Base-by-base conservation (phyloP, 2,329 filamentous ascomycete genomes). In the Diaporthe australafricana region DNA sequence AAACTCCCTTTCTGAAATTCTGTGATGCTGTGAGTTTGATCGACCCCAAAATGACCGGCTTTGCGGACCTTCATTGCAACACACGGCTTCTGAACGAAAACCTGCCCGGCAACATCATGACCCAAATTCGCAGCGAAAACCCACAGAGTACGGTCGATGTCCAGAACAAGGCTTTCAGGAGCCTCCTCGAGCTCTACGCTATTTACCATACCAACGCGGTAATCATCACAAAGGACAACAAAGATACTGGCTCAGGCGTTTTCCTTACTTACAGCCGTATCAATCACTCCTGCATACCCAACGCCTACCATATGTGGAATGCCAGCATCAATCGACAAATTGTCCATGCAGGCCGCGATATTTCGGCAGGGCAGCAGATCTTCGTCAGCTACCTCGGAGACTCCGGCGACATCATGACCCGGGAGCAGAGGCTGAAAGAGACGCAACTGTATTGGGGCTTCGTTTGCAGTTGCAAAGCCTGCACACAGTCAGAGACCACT, bases 241-340 rank as follows among this genome's bases (percentile, higher is more conserved):
- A 63, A 30, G 40, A 70, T 20, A 11, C 27, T 5, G 40, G 53
- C 42, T 47, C 32, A 38, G 69, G 47, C 20, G 35, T 70, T 5
- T 70, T 66, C n/a, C 50, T 25, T 1, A 17, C 12, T 12, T 66
- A 27, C n/a, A 50, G 56, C 11, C 76, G 76, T 0, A 72, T 81
- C 63, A 81, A 81, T 16, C 79, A 80, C 52, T 76, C 77, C 9
- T 81, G 78, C 70, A 56, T 52, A 1, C 73, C 73, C 5, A 80
- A 80, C 57, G 75, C 77, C 1, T 75, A 77, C 52, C 72, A 75
- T 20, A 70, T 62, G 3, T 80, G 78, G 77, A 78, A 76, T n/a
- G 68, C 67, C 1, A 53, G 70, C 3, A 70, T 75, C 12, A 42
- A 72, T 5, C 70, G 74, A 17, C 53, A 75, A 12, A 79, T 75